Evolutionary conservation across 306 rosid genomes (phyloP).

Genomic region (Acacia confusa): DNA sequence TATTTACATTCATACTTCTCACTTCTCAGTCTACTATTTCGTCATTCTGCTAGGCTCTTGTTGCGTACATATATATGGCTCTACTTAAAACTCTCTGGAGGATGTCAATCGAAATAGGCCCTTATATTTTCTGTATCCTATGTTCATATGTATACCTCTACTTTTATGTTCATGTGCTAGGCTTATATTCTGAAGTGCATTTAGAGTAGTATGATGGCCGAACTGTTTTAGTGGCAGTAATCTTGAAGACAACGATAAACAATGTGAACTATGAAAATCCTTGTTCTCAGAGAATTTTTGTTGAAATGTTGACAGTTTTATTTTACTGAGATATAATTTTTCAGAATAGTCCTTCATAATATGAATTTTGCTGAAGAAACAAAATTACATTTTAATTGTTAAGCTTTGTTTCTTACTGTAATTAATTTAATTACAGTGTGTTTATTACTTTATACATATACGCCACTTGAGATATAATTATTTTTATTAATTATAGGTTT

Average conservation of each 20-base stretch:
- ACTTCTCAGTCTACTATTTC: neutral
- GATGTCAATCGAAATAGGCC: conserved; percentile 94
- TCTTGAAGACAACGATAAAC: neutral
- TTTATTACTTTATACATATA: no score
- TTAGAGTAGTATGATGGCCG: neutral
- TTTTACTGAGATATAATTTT: no score
- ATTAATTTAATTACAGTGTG: no score
- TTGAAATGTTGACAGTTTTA: conserved; percentile 3
- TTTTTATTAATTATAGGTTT: no score
- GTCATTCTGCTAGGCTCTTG: neutral
- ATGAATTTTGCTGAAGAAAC: no score
- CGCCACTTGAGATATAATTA: no score
- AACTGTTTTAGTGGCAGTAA: neutral
- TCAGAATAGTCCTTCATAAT: no score
- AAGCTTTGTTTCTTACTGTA: no score
- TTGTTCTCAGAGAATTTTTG: neutral
- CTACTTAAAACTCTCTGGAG: conserved; percentile 91
- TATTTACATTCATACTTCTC: conserved; percentile 4
- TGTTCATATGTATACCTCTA: conserved; percentile 10
- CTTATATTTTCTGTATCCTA: conserved; percentile 95
- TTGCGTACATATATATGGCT: conserved; percentile 44
- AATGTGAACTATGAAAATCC: neutral
- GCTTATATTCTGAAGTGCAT: conserved; percentile 8
- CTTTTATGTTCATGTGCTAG: neutral
- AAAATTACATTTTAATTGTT: no score